Percentiles rank a stretch among this genome's conserved stretches.
These are phyloP conservation scores for Candida boidinii DNA, from an alignment of 805 yeast species.

Conservation along the genomic window DNA sequence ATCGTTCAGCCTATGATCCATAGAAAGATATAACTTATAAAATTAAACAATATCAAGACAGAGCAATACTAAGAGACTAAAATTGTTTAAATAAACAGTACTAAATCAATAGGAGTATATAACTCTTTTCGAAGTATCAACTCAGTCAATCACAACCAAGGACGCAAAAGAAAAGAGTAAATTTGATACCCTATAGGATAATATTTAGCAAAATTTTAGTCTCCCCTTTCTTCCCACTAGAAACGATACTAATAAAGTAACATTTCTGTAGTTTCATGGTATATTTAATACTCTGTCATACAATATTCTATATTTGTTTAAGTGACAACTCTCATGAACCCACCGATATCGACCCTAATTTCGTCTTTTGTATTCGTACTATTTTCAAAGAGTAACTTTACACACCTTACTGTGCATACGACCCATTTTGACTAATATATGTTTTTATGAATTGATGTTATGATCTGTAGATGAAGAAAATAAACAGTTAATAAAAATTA, in stretches of 20 bases:
- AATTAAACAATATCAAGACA: neutral
- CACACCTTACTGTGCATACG: constrained; percentile 98
- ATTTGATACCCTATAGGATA: no score
- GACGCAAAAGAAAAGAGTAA: no score
- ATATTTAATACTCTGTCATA: constrained; percentile 2
- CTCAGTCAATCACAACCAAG: no score
- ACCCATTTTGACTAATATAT: constrained; percentile 80
- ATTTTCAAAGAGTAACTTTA: constrained; percentile 20
- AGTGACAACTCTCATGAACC: constrained; percentile 5
- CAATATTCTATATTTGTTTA: constrained; percentile 3
- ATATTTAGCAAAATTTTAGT: neutral
- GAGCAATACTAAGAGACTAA: no score
- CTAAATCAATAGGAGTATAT: no score
- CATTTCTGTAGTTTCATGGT: constrained; percentile 1
- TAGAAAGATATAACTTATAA: no score
- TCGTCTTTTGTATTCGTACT: constrained; percentile 13
- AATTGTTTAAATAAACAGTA: no score
- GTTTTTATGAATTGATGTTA: constrained; percentile 3
- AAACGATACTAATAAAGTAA: neutral
- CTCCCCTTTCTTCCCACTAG: neutral
- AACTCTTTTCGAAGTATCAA: no score
- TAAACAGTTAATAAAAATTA: neutral
- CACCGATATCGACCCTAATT: constrained; percentile 26
- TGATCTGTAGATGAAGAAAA: neutral
- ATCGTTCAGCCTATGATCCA: constrained; percentile 39